Base-by-base conservation (phyloP, 805 yeast species). In the Peterozyma toletana region DNA sequence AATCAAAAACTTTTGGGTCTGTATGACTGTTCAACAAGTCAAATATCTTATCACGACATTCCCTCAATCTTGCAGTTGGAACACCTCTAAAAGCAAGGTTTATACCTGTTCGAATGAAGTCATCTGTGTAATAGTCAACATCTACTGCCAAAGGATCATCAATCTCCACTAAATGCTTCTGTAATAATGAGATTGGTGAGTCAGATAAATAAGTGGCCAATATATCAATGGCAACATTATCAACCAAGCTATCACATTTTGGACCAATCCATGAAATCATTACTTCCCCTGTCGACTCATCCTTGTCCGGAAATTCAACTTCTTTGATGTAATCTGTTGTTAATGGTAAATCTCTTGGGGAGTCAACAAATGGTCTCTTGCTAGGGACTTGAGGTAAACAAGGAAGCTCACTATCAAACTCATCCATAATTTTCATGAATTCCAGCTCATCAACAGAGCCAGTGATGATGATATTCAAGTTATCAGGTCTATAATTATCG, bases 281-380 rank as follows among this genome's bases (percentile, higher is more conserved):
- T 1, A 87, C 55, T 53, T 86, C 93, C 33, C 96, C 95, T 61
- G 80, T 76, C 11, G 85, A 70, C 62, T 89, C 97, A 56, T 88
- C 96, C 46, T 78, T 73, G 54, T 93, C 98, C 2, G 98, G 96
- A 55, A 93, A 93, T 46, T 79, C 82, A 21, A 89, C 75, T 3
- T 67, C 70, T 34, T 75, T 70, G 11, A 73, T 62, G 5, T 70
- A 56, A 2, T 66, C 60, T 41, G 72, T 56, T 3, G 53, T 43
- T 35, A 61, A 71, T 39, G 58, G 70, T 51, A 9, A 69, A 71
- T 49, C 73, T 58, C 35, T 75, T 75, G 45, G 67, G 0, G 84
- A 75, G 49, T 88, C 96, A 15, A 88, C 78, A 62, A 90, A 93
- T 14, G 98, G 97, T 47, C 96, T 73, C 44, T 63, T 63, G 33